Evolutionary conservation across 148 eudicot species (phyloP), one percentile per base, ranked within the genome.

Genomic region (Tetragonia tetragonoides): DNA sequence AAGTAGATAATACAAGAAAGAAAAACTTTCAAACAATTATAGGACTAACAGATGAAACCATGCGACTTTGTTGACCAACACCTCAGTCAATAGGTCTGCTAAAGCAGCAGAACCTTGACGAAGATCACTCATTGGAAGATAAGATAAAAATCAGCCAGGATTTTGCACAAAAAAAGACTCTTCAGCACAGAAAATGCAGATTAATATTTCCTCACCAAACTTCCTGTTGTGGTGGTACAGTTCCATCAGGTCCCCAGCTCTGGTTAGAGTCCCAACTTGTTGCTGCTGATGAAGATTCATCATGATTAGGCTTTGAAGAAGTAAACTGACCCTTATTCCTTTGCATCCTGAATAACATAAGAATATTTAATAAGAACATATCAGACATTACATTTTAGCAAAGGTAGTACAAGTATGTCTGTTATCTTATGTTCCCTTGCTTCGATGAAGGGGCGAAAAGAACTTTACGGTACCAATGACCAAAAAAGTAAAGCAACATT

Each of bases 291-390:
- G 94, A 84, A 71, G 88, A 72, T 39, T 89, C 97, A 56, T 90
- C 96, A 28, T 81, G 81, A 77, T 40, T 86, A 61, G 89, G 83
- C 71, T 91, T 89, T 72, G 91, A 85, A 71, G 93, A 89, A 61
- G 96, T 88, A 80, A 91, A 91, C 70, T 91, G 96, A 42, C 93
- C 96, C 86, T 89, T 91, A 66, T 91, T 89, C 61, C 96, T 62
- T 79, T 92, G 97, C 97, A 90, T 92, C 87, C 97, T 92, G 51
- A 60, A 75, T 60, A 80, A 49, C 41, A 75, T 28, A 24, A 66
- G 66, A 60, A 40, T 10, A 67, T 64, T 42, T 16, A 34, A 44
- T 39, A 39, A 12, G 9, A 64, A 60, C 61, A 72, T 3, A 37
- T 3, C 12, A 68, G 37, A 0, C 34, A 8, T 49, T 49, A 49